Evolutionary conservation across 108 stramenopile genomes (phyloP), one percentile per base, ranked within the genome.

Genomic region (Nitzschia sp.): DNA sequence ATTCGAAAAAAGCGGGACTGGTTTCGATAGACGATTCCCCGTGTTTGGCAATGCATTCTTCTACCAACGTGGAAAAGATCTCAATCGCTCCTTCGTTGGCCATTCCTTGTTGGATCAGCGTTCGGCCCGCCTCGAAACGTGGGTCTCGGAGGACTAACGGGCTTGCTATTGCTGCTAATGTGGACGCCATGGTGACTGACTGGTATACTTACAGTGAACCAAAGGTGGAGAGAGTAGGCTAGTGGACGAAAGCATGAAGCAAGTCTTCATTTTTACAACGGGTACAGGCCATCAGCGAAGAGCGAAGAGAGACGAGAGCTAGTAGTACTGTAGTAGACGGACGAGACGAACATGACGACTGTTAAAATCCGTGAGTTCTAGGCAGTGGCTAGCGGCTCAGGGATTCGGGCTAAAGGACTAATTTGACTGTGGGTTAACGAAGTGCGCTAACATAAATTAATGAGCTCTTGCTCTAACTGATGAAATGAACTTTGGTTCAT

Each of bases 1-100:
- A 90, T 68, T 94, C 92, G 56, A 87, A 91, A 50, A 86, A 84
- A 25, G 83, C 82, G 15, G 88, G 77, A 31, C 89, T 85, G 0
- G 85, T 66, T 66, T 86, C 85, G 4, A 91, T 61, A 47, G 78
- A 72, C 0, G 57, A 60, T 44, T 87, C 88, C 21, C 84, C 86
- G 45, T 69, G 61, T 33, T 62, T 65, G 16, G 36, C 50, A 9
- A 65, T 56, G 9, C 73, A 58, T 54, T 85, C 83, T 69, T 91
- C 88, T 36, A 85, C 66, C 19, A 94, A 64, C 0, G 80, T 70
- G 36, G 84, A 87, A 65, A 90, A 90, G 15, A 90, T 87, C 1
- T 79, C 76, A 28, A 88, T 75, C 8, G 92, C 89, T 16, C 63
- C 64, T 58, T 85, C 79, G 4, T 46, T 26, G 32, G 71, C 69